Base-by-base conservation (phyloP, 257 asterid species). In the Solanum clarkiae region DNA sequence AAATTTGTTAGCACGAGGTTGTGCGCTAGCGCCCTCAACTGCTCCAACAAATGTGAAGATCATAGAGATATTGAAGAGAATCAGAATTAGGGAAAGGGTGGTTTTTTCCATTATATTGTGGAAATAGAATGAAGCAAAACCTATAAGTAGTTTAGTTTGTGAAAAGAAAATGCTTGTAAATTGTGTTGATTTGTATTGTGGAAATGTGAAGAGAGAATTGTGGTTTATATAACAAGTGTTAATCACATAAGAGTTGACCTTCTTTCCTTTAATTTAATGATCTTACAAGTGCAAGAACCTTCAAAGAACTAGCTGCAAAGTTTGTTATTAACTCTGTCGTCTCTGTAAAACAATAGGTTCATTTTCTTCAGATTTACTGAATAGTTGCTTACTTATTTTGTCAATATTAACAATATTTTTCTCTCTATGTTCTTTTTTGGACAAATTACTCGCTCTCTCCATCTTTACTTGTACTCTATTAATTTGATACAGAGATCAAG, bases 151-250 rank as follows among this genome's bases (percentile, higher is more conserved):
- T 49, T 26, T 22, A 7, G 8, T 49, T 15, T 47, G 60, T 45
- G 6, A 47, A 47, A 22, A 22, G 60, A 74, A 42, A 45, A 18
- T 15, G 45, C 44, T 77, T 24, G 42, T 22, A 2, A 51, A 51
- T 24, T 26, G 44, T 42, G 24, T 57, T 82, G 42, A 66, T 77
- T 77, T 10, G 22, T 49, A 4, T n/a, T 79, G 82, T 53, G 56
- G 80, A 72, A 45, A 72, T 72, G 57, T 55, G 79, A 57, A 20
- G 53, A 5, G 45, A 62, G 65, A 45, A 24, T 47, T 84, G 89
- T 9, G 47, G 87, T 86, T 86, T 92, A 90, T 89, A 90, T 88
- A 91, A 70, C 51, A 57, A 77, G 22, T 26, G 86, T 18, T 75
- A 24, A 4, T 63, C 80, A 85, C 80, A 54, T 24, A 26, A 53